Evolutionary conservation across 257 asterid genomes (phyloP).

Genomic region (Dorcoceras hygrometricum): DNA sequence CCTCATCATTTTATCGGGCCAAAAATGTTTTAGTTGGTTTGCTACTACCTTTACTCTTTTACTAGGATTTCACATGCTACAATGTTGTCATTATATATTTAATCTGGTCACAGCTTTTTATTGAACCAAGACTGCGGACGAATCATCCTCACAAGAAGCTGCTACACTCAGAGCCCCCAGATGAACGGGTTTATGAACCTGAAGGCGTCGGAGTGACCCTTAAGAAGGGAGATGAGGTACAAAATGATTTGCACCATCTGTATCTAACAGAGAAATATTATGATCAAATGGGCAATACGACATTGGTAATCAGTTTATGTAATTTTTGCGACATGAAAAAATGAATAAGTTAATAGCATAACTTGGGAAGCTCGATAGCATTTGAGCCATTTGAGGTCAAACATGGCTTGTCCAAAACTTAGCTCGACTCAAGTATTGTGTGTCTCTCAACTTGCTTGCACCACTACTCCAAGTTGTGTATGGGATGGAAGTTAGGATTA

Average conservation of each 20-base stretch:
- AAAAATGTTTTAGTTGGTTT: background rate
- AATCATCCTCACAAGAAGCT: slow-evolving; percentile 67
- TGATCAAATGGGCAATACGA: background rate
- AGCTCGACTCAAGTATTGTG: background rate
- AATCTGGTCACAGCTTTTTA: slow-evolving; percentile 54
- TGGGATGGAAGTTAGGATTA: background rate
- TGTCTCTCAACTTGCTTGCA: background rate
- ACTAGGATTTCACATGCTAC: background rate
- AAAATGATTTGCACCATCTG: slow-evolving; percentile 1
- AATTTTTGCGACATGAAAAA: background rate
- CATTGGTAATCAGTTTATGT: background rate
- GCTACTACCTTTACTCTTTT: background rate
- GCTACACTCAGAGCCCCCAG: slow-evolving; percentile 62
- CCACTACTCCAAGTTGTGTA: background rate
- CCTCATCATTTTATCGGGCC: background rate
- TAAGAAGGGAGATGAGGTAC: slow-evolving; percentile 96
- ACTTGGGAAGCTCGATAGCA: too few species aligned
- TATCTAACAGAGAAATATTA: background rate
- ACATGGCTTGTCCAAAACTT: background rate
- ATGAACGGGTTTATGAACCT: slow-evolving; percentile 61
- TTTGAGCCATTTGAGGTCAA: background rate
- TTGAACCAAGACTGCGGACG: slow-evolving; percentile 74
- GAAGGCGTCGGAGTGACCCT: slow-evolving; percentile 56
- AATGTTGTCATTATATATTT: background rate
- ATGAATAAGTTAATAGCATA: background rate